Base-by-base conservation (phyloP, 2,329 filamentous ascomycete genomes). In the Podosphaera xanthii region DNA sequence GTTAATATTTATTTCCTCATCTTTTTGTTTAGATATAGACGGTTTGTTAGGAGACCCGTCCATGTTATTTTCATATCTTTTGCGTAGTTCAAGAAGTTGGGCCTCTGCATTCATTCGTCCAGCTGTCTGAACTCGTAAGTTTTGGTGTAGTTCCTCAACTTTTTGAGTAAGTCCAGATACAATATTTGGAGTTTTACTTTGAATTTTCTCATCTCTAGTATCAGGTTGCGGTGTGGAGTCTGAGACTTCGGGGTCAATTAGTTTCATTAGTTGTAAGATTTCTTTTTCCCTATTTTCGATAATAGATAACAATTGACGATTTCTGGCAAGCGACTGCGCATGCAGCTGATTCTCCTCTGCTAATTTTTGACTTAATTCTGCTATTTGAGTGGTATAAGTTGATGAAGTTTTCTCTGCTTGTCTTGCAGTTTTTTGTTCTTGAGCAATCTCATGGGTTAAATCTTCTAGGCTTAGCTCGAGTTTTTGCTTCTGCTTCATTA, bases 401-500 rank as follows among this genome's bases (percentile, higher is more conserved):
- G 88, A 94, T 22, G 87, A 84, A 31, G 83, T 79, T 70, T 95
- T 94, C 71, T 97, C 91, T 3, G 90, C 91, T 68, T 86, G 92
- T 61, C 91, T 83, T 67, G 84, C 92, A 30, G 83, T 82, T 73
- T 96, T 94, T 67, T 90, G 87, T 71, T 96, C 91, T 36, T 89
- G 80, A 57, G 86, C 86, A 59, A 96, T 79, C 70, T 97, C 89
- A 65, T 97, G 91, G 65, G 88, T 94, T 42, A 96, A 75, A 69
- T 98, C 91, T 69, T 98, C 91, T 7, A 97, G 72, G 66, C 79
- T 89, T 49, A 97, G 77, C 58, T 89, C 81, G 35, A 97, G 76
- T 71, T 96, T 96, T 71, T 97, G 91, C 58, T 92, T 86, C 70
- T 92, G 88, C 75, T 97, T 97, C 70, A 96, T 89, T 6, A 96